A percentile compares a stretch with the other conserved stretches of the same genome.
Conservation (phyloP, 2,329 filamentous ascomycete genomes). For the Cadophora gregata region DNA sequence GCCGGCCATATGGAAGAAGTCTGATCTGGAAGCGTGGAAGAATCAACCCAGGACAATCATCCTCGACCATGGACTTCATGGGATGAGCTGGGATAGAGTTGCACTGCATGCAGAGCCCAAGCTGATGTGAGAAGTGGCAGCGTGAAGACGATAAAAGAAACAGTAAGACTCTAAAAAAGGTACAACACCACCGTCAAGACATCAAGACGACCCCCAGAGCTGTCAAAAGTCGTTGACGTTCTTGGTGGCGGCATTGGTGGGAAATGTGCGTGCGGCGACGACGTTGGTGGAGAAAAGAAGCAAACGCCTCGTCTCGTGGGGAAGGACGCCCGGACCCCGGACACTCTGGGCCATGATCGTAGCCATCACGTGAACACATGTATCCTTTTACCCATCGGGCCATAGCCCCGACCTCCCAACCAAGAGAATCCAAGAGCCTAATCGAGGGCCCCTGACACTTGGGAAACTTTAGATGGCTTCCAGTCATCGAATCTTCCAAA, state of each 20-base stretch:
- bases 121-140: slow-evolving; percentile 15
- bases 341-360: neutral
- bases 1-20: slow-evolving; percentile 22
- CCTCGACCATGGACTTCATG: neutral
- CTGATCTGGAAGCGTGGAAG: neutral
- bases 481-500: neutral
- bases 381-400: slow-evolving; percentile 20
- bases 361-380: neutral
- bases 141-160: neutral
- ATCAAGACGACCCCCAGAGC: neutral
- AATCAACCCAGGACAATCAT: neutral
- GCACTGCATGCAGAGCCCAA: slow-evolving; percentile 2
- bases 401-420: slow-evolving; percentile 7
- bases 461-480: neutral
- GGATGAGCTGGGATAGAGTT: neutral
- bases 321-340: neutral
- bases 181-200: neutral
- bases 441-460: slow-evolving; percentile 5
- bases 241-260: slow-evolving; percentile 6
- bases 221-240: neutral
- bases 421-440: slow-evolving; percentile 16
- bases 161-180: too few species aligned
- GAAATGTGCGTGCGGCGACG: slow-evolving; percentile 11
- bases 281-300: slow-evolving; percentile 17
- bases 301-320: slow-evolving; percentile 14